Percentiles rank a stretch among this genome's conserved stretches.
phyloP scores from a whole-genome alignment of 1,139 yeast genomes.

The Hemisphaericaspora xylanilytica region DNA sequence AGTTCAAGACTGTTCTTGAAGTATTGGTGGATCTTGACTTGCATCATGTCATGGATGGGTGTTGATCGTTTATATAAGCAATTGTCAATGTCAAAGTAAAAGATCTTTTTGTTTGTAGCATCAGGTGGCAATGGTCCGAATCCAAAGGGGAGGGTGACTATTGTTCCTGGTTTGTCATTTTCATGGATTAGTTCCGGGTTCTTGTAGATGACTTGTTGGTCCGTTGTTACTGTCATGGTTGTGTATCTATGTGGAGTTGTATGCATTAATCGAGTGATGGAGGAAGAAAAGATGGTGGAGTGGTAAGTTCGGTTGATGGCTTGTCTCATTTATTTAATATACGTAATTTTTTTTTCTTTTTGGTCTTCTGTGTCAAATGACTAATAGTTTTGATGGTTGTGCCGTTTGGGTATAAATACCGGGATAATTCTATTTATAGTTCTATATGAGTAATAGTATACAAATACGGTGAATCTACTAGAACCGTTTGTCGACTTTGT shows the following conservation, averaged over 20 bases:
- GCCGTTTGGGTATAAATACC: too few species aligned
- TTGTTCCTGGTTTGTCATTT: constrained; percentile 28
- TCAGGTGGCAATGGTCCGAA: constrained; percentile 45
- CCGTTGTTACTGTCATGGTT: constrained; percentile 8
- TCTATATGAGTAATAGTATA: too few species aligned
- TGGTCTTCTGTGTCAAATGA: too few species aligned
- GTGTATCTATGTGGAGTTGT: too few species aligned
- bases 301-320: too few species aligned
- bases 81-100: constrained; percentile 91
- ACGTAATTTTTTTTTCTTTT: too few species aligned
- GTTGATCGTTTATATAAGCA: constrained; percentile 77
- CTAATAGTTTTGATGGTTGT: not conserved
- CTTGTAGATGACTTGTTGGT: constrained; percentile 15
- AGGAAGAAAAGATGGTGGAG: not conserved
- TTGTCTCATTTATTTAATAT: too few species aligned
- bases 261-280: too few species aligned
- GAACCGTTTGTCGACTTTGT: not conserved
- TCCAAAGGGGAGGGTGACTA: constrained; percentile 42
- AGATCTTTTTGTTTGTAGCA: constrained; percentile 43
- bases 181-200: constrained; percentile 24
- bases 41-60: constrained; percentile 84
- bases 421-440: too few species aligned
- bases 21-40: constrained; percentile 75
- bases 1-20: constrained; percentile 64
- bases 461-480: not conserved